A percentile compares a stretch with the other conserved stretches of the same genome.
Evolutionary conservation across 139 green algal genomes (phyloP).

Genomic region (Mesotaenium endlicherianum): DNA sequence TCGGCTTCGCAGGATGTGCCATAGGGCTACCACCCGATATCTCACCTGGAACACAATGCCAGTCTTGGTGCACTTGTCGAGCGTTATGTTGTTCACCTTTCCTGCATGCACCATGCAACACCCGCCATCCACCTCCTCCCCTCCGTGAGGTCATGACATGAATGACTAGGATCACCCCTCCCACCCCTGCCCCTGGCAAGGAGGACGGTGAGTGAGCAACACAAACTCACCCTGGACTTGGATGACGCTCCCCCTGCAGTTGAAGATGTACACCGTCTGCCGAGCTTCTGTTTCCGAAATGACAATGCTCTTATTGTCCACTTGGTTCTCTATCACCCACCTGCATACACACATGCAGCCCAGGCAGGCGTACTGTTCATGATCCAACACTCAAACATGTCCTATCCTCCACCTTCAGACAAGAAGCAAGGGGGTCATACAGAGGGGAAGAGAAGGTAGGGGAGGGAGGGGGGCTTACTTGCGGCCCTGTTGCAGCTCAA

Average conservation of each 20-base stretch:
- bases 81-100: constrained; percentile 91
- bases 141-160: no score
- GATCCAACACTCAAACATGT: background rate
- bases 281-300: constrained; percentile 69
- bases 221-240: constrained; percentile 49
- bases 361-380: background rate
- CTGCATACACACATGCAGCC: constrained; percentile 7
- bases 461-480: constrained; percentile 56
- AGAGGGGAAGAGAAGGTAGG: background rate
- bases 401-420: background rate
- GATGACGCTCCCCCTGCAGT: constrained; percentile 70
- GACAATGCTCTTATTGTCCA: constrained; percentile 68
- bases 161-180: no score
- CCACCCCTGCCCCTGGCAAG: no score
- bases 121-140: no score
- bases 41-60: constrained; percentile 77
- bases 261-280: constrained; percentile 90
- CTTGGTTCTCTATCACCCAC: constrained; percentile 85
- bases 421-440: background rate
- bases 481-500: constrained; percentile 76
- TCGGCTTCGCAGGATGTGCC: background rate
- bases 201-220: no score
- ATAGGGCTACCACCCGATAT: background rate
- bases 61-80: constrained; percentile 81
- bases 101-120: no score